A percentile compares a stretch with the other conserved stretches of the same genome.
These are phyloP conservation scores for Microsporum canis DNA, from an alignment of 2,329 filamentous ascomycete species.

Conservation along the genomic window DNA sequence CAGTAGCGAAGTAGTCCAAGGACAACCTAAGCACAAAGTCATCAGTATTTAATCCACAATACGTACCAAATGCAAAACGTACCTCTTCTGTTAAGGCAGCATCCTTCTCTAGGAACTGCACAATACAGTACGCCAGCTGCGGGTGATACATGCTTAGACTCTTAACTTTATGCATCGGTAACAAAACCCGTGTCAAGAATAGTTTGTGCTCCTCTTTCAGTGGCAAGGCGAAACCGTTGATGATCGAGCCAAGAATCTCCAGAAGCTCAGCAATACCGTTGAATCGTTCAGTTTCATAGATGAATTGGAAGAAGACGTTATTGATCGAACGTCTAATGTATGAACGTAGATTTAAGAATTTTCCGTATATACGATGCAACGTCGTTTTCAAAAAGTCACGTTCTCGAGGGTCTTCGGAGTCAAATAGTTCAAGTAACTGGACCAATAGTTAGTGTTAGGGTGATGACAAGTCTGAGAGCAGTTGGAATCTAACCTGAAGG, in stretches of 20 bases:
- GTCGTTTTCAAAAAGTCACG: constrained; percentile 97
- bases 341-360: constrained; percentile 93
- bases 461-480: constrained; percentile 11
- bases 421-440: constrained; percentile 87
- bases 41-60: not conserved
- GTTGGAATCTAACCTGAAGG: constrained; percentile 47
- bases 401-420: constrained; percentile 93
- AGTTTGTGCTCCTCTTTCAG: constrained; percentile 98
- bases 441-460: not conserved
- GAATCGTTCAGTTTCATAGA: constrained; percentile 96
- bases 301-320: constrained; percentile 99
- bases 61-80: constrained; percentile 21
- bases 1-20: constrained; percentile 90
- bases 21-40: constrained; percentile 55
- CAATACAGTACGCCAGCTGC: constrained; percentile 95
- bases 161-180: constrained; percentile 96
- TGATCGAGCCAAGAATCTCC: constrained; percentile 95
- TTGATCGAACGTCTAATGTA: constrained; percentile 98
- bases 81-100: constrained; percentile 94
- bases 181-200: constrained; percentile 82
- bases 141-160: constrained; percentile 99
- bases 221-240: constrained; percentile 94
- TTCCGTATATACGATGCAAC: constrained; percentile 93
- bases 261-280: constrained; percentile 95
- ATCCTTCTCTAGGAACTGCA: constrained; percentile 97